phyloP scores from a whole-genome alignment of 768 basidiomycete species.

The Leccinum arenicola region DNA sequence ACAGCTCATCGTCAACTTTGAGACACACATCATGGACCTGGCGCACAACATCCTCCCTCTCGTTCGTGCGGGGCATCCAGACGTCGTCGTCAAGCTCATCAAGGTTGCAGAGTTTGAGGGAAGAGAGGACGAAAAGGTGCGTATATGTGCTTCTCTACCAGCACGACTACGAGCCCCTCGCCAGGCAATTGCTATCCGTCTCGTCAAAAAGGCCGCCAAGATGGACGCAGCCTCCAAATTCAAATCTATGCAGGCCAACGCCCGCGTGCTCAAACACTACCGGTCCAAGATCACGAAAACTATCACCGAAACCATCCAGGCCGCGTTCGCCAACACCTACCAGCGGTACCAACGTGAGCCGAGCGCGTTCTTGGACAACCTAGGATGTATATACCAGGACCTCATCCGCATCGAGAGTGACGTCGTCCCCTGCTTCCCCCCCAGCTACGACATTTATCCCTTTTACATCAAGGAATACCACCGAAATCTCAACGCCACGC shows the following conservation, averaged over 20 bases:
- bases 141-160: neutral
- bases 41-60: slow-evolving; percentile 74
- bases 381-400: slow-evolving; percentile 94
- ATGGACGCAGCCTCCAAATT: slow-evolving; percentile 83
- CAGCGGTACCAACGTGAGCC: slow-evolving; percentile 61
- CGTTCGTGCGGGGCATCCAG: slow-evolving; percentile 72
- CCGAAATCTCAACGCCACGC: slow-evolving; percentile 69
- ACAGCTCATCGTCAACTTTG: slow-evolving; percentile 76
- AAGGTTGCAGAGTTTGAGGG: slow-evolving; percentile 96
- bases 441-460: slow-evolving; percentile 86
- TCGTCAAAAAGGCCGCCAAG: slow-evolving; percentile 81
- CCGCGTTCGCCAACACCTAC: slow-evolving; percentile 68
- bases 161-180: neutral
- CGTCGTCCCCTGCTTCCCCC: slow-evolving; percentile 87
- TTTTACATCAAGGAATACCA: slow-evolving; percentile 89
- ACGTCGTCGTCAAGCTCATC: slow-evolving; percentile 85
- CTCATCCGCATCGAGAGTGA: slow-evolving; percentile 89
- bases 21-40: slow-evolving; percentile 77
- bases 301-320: too few species aligned
- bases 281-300: slow-evolving; percentile 82
- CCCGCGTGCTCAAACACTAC: slow-evolving; percentile 93
- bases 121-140: slow-evolving; percentile 89
- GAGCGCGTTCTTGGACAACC: slow-evolving; percentile 66
- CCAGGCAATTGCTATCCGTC: slow-evolving; percentile 88
- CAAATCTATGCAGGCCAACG: slow-evolving; percentile 89